Base-by-base conservation (phyloP, 2,329 filamentous ascomycete species). In the Rugonectria rugulosa region DNA sequence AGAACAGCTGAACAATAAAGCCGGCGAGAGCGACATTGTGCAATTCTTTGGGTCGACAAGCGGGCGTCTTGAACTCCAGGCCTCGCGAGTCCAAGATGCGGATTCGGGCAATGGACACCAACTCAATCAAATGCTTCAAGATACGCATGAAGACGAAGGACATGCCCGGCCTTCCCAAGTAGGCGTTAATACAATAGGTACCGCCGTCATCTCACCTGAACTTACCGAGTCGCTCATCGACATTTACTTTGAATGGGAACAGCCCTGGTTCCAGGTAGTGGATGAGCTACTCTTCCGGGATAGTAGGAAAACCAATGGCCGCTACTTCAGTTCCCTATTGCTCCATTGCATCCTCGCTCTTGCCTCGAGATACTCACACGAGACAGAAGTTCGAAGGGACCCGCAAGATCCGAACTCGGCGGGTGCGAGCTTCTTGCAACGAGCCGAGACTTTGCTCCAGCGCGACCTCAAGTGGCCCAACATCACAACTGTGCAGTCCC, bases 31-130 rank as follows among this genome's bases (percentile, higher is more conserved):
- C 31, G 72, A 75, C 44, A n/a, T n/a, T n/a, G 63, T 68, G 40
- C 60, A 69, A 2, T 76, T 73, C 43, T 75, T 74, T 53, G 73
- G 73, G 0, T 65, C 70, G 1, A 68, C 72, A 0, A 76, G 73
- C 53, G 73, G 73, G 2, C 66, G 72, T 3, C 61, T 75, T 4
- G 63, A 70, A 10, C 24, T 27, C 24, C 24, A 11, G n/a, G n/a
- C n/a, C n/a, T n/a, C n/a, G n/a, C n/a, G n/a, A n/a, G n/a, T n/a
- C n/a, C n/a, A n/a, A n/a, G n/a, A n/a, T n/a, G n/a, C n/a, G n/a
- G n/a, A n/a, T n/a, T n/a, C n/a, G n/a, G n/a, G n/a, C n/a, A n/a
- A n/a, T n/a, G n/a, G n/a, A n/a, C n/a, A n/a, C n/a, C n/a, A n/a
- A n/a, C n/a, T n/a, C n/a, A n/a, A n/a, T n/a, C n/a, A n/a, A n/a